A percentile compares a stretch with the other conserved stretches of the same genome.
phyloP scores from a whole-genome alignment of 805 yeast genomes.

The Tetrapisispora pingtungensis region DNA sequence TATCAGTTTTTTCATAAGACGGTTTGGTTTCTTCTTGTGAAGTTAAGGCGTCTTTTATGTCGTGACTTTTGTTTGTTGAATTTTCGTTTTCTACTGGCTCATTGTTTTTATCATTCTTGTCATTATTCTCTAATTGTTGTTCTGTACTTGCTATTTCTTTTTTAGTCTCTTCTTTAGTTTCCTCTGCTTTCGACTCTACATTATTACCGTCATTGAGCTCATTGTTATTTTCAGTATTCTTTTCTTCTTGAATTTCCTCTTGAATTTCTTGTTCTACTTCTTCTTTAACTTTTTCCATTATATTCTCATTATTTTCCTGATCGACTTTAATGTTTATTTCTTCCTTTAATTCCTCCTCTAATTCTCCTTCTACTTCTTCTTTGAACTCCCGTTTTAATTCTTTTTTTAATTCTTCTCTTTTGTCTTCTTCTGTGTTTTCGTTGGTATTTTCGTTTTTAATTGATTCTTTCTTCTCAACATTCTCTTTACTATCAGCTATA shows the following conservation, averaged over 20 bases:
- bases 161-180: too few relatives aligned
- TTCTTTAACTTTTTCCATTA: background rate
- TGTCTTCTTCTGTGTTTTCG: background rate
- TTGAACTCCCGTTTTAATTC: conserved; percentile 8
- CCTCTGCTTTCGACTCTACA: conserved; percentile 4
- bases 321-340: background rate
- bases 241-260: background rate
- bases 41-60: too few relatives aligned
- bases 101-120: too few relatives aligned
- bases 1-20: background rate
- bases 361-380: background rate
- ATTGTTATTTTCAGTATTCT: conserved; percentile 11
- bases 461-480: background rate
- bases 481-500: background rate
- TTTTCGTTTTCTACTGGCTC: background rate
- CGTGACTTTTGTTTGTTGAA: background rate
- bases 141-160: conserved; percentile 5
- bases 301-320: background rate
- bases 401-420: background rate
- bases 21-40: too few relatives aligned
- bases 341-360: background rate
- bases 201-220: too few relatives aligned
- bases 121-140: conserved; percentile 13
- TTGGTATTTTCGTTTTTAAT: background rate
- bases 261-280: background rate